Conservation (phyloP, 208 protist species). For the Trypanosoma grayi region DNA sequence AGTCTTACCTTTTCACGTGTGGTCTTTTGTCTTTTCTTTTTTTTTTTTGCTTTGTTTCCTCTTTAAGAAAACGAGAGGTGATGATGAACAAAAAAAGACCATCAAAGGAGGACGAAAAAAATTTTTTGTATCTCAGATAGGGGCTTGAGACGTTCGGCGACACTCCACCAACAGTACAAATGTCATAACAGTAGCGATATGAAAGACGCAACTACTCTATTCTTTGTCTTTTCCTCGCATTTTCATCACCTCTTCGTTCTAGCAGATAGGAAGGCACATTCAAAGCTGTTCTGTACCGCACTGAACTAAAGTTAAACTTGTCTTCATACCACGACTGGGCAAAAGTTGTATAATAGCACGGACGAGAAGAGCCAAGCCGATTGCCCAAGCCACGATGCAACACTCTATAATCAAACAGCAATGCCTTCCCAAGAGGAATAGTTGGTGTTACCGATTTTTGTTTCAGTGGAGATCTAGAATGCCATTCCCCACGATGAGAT, state of each 20-base stretch:
- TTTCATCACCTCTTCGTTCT: slow-evolving; percentile 11
- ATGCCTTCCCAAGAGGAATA: slow-evolving; percentile 35
- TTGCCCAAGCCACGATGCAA: slow-evolving; percentile 59
- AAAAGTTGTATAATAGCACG: slow-evolving; percentile 67
- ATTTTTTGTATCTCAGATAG: not conserved
- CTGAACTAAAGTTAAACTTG: slow-evolving; percentile 56
- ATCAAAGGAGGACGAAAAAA: not conserved
- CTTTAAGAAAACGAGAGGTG: not conserved
- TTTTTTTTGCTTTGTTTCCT: slow-evolving; percentile 3
- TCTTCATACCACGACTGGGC: slow-evolving; percentile 56
- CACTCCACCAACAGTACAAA: slow-evolving; percentile 7
- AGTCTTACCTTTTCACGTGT: slow-evolving; percentile 6
- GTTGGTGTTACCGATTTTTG: slow-evolving; percentile 29
- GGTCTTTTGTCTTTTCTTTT: slow-evolving; percentile 6
- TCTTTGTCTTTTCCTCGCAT: slow-evolving; percentile 9
- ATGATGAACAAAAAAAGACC: slow-evolving; percentile 5
- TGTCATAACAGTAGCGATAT: slow-evolving; percentile 6
- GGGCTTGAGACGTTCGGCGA: too few species aligned
- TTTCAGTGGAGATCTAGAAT: slow-evolving; percentile 4
- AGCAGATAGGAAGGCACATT: slow-evolving; percentile 31
- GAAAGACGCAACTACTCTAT: not conserved
- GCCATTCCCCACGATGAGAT: slow-evolving; percentile 25
- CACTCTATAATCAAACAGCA: slow-evolving; percentile 71
- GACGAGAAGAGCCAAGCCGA: slow-evolving; percentile 26
- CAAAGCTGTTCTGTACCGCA: slow-evolving; percentile 38